Conservation (phyloP, 2,329 filamentous ascomycete species). For the Emmonsiellopsis sp. region DNA sequence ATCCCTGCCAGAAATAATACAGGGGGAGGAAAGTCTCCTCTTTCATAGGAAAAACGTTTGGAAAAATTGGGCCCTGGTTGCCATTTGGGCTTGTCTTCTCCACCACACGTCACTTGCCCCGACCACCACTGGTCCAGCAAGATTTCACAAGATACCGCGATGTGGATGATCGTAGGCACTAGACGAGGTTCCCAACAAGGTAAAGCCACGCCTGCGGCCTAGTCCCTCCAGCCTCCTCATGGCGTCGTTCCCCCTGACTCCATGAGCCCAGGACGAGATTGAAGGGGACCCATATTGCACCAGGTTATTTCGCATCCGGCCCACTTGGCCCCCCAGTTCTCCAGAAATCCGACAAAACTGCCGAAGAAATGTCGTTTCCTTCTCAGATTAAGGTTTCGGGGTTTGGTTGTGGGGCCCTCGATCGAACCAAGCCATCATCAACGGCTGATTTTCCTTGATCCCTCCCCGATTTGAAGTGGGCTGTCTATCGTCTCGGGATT, state of each 20-base stretch:
- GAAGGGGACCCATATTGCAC: too few relatives aligned
- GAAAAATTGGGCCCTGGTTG: background rate
- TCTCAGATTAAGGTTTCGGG: background rate
- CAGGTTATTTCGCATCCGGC: background rate
- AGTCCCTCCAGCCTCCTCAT: background rate
- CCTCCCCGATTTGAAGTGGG: background rate
- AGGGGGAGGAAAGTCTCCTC: background rate
- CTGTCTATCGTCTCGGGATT: background rate
- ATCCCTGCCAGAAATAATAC: background rate
- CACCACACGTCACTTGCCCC: background rate
- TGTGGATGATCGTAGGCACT: background rate
- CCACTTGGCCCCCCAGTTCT: background rate
- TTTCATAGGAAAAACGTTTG: too few relatives aligned
- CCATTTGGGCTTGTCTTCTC: background rate
- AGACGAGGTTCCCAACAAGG: background rate
- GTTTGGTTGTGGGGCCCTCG: background rate
- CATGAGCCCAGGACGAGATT: too few relatives aligned
- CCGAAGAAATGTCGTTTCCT: background rate
- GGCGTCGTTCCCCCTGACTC: too few relatives aligned
- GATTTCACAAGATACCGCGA: background rate
- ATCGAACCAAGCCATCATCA: background rate
- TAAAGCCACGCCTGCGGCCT: background rate
- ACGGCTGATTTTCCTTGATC: background rate
- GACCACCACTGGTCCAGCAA: background rate
- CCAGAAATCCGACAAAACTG: background rate